Evolutionary conservation across 1,139 yeast species (phyloP), one percentile per base, ranked within the genome.

Genomic region (Debaryomyces coudertii): DNA sequence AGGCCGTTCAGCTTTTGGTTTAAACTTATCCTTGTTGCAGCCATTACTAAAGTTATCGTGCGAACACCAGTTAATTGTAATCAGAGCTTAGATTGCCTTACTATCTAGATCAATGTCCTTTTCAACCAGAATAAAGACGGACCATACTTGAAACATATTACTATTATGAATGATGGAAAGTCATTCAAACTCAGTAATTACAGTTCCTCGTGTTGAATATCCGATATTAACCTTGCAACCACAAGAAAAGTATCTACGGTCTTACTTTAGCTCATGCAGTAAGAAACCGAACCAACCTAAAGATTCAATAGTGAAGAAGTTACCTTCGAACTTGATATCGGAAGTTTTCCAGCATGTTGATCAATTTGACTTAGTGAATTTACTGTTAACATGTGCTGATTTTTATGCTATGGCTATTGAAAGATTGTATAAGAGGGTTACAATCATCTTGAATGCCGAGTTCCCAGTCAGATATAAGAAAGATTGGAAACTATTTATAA

Each of bases 361-460:
- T 45, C 77, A 71, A 43, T 69, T 53, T 52, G 76, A 70, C 46
- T 54, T 71, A 48, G 54, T 61, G 5, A 60, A 53, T 36, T 45
- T 70, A 15, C 60, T 61, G 58, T 42, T 49, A 16, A 63, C 68
- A 2, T 64, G 71, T 46, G 48, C 57, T 0, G 44, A 48, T 20
- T 46, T 71, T 18, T 57, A 68, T 47, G 49, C 50, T 0, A 24
- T 65, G 15, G 70, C 73, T 1, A 48, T 47, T 5, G 58, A 55
- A 20, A 53, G 69, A 37, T 51, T 71, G 23, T 71, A 70, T 50
- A 57, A 55, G 34, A 47, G 73, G 47, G 62, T 71, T 9, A 66
- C 73, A 1, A 68, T 71, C 15, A 57, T 63, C 1, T 51, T 71
- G 31, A 60, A 65, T 43, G 65, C 66, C 2, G 68, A 67, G 44